A percentile compares a stretch with the other conserved stretches of the same genome.
These are phyloP conservation scores for Cornus kousa DNA, from an alignment of 148 eudicot genomes.

Conservation along the genomic window DNA sequence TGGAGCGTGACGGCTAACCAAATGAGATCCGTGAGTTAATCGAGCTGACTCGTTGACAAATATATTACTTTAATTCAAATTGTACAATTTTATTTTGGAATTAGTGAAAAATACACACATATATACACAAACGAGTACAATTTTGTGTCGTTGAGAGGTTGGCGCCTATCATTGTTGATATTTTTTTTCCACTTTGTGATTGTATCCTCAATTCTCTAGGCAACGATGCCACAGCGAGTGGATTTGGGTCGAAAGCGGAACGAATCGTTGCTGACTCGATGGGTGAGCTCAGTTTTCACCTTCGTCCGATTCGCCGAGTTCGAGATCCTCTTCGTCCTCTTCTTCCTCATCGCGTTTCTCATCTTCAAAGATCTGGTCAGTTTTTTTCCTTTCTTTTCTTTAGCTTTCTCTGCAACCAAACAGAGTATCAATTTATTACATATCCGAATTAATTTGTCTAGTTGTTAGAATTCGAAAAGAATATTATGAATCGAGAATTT, in stretches of 20 bases:
- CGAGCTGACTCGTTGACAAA: too few relatives aligned
- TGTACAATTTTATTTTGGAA: too few relatives aligned
- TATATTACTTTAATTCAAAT: too few relatives aligned
- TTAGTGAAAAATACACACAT: too few relatives aligned
- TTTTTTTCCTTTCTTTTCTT: not conserved
- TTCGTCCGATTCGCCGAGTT: constrained; percentile 78
- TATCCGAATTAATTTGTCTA: too few relatives aligned
- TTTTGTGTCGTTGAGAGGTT: too few relatives aligned
- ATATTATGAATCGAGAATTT: not conserved
- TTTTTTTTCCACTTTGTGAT: too few relatives aligned
- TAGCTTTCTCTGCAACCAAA: not conserved
- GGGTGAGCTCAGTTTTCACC: constrained; percentile 49
- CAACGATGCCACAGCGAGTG: constrained; percentile 5
- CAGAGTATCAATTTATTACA: not conserved
- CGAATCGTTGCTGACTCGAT: constrained; percentile 47
- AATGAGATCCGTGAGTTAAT: too few relatives aligned
- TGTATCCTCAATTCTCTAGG: not conserved
- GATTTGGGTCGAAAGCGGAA: constrained; percentile 9
- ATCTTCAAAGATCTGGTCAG: constrained; percentile 89
- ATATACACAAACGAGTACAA: too few relatives aligned
- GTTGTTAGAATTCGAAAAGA: not conserved
- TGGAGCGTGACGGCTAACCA: too few relatives aligned
- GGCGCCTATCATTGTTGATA: too few relatives aligned
- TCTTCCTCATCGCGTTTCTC: constrained; percentile 71
- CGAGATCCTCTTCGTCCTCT: constrained; percentile 86